phyloP scores from a whole-genome alignment of 2,329 filamentous ascomycete species.

The Parastagonospora nodorum region DNA sequence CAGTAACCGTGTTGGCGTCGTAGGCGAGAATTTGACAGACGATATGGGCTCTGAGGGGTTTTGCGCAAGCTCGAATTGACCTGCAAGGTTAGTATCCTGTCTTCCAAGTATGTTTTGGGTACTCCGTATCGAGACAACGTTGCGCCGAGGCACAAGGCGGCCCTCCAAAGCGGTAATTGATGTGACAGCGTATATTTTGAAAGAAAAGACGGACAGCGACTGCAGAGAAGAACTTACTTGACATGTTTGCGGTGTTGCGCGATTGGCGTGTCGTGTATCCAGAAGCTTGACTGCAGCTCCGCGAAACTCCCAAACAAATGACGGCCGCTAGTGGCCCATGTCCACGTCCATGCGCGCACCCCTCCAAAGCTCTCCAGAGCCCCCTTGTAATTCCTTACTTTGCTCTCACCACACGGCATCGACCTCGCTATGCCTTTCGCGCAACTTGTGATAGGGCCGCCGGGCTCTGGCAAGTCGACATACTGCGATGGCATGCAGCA shows the following conservation, averaged over 20 bases:
- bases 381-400: slow-evolving; percentile 1
- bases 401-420: not conserved
- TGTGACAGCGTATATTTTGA: too few relatives aligned
- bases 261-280: slow-evolving; percentile 1
- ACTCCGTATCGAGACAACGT: not conserved
- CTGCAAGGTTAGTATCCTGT: slow-evolving; percentile 12
- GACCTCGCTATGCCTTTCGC: slow-evolving; percentile 58
- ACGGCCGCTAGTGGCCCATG: slow-evolving; percentile 8
- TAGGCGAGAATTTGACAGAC: slow-evolving; percentile 80
- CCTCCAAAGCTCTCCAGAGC: slow-evolving; percentile 18
- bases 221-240: slow-evolving; percentile 21
- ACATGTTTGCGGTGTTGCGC: slow-evolving; percentile 29
- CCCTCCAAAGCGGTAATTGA: too few relatives aligned
- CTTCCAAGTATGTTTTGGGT: not conserved
- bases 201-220: not conserved
- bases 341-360: slow-evolving; percentile 13
- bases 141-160: not conserved
- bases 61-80: slow-evolving; percentile 80
- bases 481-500: slow-evolving; percentile 99
- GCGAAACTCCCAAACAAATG: slow-evolving; percentile 21
- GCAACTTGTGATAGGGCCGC: slow-evolving; percentile 92
- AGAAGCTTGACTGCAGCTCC: slow-evolving; percentile 23
- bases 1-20: slow-evolving; percentile 75
- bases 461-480: slow-evolving; percentile 93
- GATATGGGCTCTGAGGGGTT: slow-evolving; percentile 88